A percentile compares a stretch with the other conserved stretches of the same genome.
These are phyloP conservation scores for Fusarium sp. DNA, from an alignment of 2,329 filamentous ascomycete species.

Conservation along the genomic window DNA sequence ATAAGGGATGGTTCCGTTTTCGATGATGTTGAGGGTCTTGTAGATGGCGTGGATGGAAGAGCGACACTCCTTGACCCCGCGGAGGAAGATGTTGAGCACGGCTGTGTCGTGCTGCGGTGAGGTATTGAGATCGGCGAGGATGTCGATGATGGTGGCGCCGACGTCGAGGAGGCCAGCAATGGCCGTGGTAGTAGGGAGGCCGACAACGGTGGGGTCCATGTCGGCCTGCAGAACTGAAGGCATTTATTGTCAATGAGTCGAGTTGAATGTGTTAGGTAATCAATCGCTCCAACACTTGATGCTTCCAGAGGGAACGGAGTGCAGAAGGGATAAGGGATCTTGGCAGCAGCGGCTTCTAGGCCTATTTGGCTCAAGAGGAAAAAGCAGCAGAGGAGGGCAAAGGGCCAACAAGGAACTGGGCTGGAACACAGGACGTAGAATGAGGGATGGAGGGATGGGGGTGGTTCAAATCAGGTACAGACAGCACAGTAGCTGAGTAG, in stretches of 20 bases:
- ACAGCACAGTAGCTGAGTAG: neutral
- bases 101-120: slow-evolving; percentile 42
- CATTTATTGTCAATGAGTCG: slow-evolving; percentile 23
- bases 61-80: slow-evolving; percentile 51
- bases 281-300: neutral
- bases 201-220: slow-evolving; percentile 36
- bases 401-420: neutral
- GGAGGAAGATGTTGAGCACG: slow-evolving; percentile 46
- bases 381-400: too few relatives aligned
- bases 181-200: slow-evolving; percentile 50
- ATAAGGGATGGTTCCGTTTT: slow-evolving; percentile 47
- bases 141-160: slow-evolving; percentile 48
- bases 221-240: slow-evolving; percentile 38
- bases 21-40: slow-evolving; percentile 49
- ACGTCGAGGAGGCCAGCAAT: slow-evolving; percentile 51
- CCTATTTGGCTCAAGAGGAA: too few relatives aligned
- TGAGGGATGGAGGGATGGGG: too few relatives aligned
- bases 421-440: too few relatives aligned
- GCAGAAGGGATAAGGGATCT: neutral
- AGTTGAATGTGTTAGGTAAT: slow-evolving; percentile 5
- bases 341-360: neutral
- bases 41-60: slow-evolving; percentile 50
- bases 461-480: neutral
- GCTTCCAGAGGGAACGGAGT: too few relatives aligned
- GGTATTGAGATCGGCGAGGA: slow-evolving; percentile 49